These are phyloP conservation scores for Suillus ampliporus DNA, from an alignment of 768 basidiomycete genomes.

Conservation along the genomic window DNA sequence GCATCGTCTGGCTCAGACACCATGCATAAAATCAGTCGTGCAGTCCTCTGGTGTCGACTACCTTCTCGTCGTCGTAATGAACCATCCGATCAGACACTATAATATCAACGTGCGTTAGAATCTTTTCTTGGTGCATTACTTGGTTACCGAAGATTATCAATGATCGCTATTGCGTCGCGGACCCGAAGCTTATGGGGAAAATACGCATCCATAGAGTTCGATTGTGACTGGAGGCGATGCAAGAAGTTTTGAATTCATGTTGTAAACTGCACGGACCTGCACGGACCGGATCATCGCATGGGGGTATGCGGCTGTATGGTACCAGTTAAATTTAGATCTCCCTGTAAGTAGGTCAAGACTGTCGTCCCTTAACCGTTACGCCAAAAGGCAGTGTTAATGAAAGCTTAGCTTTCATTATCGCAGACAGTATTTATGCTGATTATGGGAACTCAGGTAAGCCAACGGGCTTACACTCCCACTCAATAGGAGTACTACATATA, in stretches of 20 bases:
- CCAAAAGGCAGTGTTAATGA: too few species aligned
- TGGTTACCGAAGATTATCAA: constrained; percentile 84
- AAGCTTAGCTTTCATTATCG: too few species aligned
- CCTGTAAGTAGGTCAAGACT: too few species aligned
- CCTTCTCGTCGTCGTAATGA: constrained; percentile 92
- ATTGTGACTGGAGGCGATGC: constrained; percentile 44
- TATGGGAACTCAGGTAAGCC: too few species aligned
- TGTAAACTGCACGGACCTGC: not conserved
- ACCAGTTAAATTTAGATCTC: too few species aligned
- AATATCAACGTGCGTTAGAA: constrained; percentile 82
- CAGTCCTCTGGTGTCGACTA: constrained; percentile 98
- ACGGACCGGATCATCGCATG: not conserved
- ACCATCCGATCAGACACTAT: constrained; percentile 80
- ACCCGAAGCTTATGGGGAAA: constrained; percentile 89
- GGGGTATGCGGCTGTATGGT: too few species aligned
- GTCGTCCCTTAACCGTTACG: too few species aligned
- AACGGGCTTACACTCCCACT: too few species aligned
- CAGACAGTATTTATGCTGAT: too few species aligned
- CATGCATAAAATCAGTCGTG: constrained; percentile 61
- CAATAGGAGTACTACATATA: too few species aligned
- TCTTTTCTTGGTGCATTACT: constrained; percentile 93
- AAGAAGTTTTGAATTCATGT: not conserved
- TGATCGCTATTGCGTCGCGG: constrained; percentile 50
- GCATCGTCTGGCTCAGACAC: too few species aligned
- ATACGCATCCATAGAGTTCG: constrained; percentile 66